Base-by-base conservation (phyloP, 129 eudicot genomes). In the Escallonia herrerae region DNA sequence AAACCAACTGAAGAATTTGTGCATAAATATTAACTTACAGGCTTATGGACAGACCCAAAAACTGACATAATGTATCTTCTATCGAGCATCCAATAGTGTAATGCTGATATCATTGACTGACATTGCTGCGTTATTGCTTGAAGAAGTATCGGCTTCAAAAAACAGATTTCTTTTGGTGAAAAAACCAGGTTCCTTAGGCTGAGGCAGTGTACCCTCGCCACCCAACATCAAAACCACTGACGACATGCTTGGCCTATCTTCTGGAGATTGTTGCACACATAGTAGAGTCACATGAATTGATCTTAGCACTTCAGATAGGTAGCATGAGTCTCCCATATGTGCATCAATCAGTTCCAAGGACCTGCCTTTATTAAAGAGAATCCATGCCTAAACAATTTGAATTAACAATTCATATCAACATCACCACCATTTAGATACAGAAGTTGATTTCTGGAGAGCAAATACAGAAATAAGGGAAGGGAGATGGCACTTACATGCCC, bases 231-330 rank as follows among this genome's bases (percentile, higher is more conserved):
- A 56, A 56, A 56, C 61, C 40, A 56, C 61, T 4, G 42, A 15
- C 7, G 61, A 37, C 61, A 56, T 56, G 61, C 42, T 22, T 8
- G 61, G 61, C 61, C 61, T 58, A 38, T 58, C 62, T 58, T 58
- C 62, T 9, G 62, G 62, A 58, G 5, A 12, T 58, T 58, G 62
- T 37, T 58, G 62, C 37, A 58, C 62, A 58, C 62, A 58, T 58
- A 58, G 38, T 39, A 58, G 38, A 7, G 12, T 43, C 10, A 58
- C 62, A 22, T 58, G 62, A 22, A 58, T 58, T 58, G 43, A 37
- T 38, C 62, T 3, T 58, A 58, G 10, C 43, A 58, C 43, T 58
- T 58, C 43, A 7, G 43, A 33, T 33, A 58, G 43, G 38, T 58
- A 8, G 43, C 62, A 58, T 5, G 62, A 33, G 5, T 33, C 62